A percentile compares a stretch with the other conserved stretches of the same genome.
Conservation (phyloP, 441 rosid genomes). For the Populus trichocarpa region DNA sequence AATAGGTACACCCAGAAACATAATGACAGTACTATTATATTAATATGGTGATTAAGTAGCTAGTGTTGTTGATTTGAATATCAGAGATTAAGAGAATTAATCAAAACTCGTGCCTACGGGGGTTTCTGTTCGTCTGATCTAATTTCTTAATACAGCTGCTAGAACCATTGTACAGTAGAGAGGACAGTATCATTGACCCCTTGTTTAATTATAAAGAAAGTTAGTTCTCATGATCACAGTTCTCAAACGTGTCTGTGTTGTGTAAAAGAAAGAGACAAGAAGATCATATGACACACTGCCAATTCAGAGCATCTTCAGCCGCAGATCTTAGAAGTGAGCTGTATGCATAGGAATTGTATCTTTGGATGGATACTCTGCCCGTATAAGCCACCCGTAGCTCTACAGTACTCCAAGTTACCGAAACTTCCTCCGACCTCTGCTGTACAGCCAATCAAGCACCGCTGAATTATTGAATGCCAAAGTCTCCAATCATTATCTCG, state of each 20-base stretch:
- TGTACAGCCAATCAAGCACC: conserved; percentile 10
- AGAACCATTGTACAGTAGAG: not conserved
- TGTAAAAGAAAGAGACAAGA: conserved; percentile 7
- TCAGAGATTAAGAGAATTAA: not conserved
- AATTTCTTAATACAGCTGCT: not conserved
- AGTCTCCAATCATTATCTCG: not conserved
- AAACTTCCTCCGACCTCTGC: conserved; percentile 6
- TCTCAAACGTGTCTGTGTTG: conserved; percentile 1
- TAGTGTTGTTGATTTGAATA: not conserved
- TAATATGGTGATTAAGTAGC: not conserved
- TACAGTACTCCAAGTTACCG: not conserved
- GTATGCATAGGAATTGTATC: conserved; percentile 11
- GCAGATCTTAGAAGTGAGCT: conserved; percentile 35
- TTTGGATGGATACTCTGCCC: conserved; percentile 12
- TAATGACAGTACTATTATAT: not conserved
- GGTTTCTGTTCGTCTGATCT: not conserved
- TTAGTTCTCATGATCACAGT: not conserved
- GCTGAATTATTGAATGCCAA: not conserved
- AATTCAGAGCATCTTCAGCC: conserved; percentile 20
- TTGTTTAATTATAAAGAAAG: not conserved
- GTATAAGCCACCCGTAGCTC: conserved; percentile 13
- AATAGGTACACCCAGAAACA: not conserved
- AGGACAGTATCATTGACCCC: not conserved
- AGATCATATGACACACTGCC: conserved; percentile 7
- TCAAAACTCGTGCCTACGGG: not conserved